Base-by-base conservation (phyloP, 108 stramenopile species). In the Cylindrotheca fusiformis region DNA sequence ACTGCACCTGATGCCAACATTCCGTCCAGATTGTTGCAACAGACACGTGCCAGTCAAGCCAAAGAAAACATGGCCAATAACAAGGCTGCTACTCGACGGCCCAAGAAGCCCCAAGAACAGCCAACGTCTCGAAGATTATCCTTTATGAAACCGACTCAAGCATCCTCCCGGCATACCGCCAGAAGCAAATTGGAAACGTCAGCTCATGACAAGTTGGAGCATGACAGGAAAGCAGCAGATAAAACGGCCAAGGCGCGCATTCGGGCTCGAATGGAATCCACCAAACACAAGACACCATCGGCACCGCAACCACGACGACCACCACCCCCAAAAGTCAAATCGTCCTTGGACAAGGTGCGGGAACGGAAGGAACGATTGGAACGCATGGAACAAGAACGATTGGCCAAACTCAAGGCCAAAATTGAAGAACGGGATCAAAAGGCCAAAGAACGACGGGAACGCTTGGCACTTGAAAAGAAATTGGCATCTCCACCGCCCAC, bases 351-450 rank as follows among this genome's bases (percentile, higher is more conserved):
- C 1, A 36, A 47, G 4, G 53, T 52, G 3, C 24, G 29, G 44
- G 6, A 25, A 45, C 46, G 26, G 5, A 1, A 21, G 5, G 55
- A 64, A 58, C 46, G 47, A 33, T 27, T 63, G 45, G 48, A 48
- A n/a, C 22, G 19, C 18, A 33, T 63, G 61, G 70, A 71, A 29
- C 53, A 60, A 53, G 71, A 65, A 65, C 56, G 71, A 20, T 17
- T 52, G 3, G 71, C 53, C 26, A 72, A 65, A 23, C 27, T 72
- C 5, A 51, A 54, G 30, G 54, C 22, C 4, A 52, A 54, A 30
- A n/a, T 66, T 28, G 32, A 50, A 32, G 65, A 55, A 6, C 58
- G 56, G 28, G 61, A 58, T 53, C 28, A 58, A 29, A 32, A 47
- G 25, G 41, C 33, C 36, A 6, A 41, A 14, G 36, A 41, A 41